Base-by-base conservation (phyloP, 345 rosid genomes). In the Sonneratia caseolaris region DNA sequence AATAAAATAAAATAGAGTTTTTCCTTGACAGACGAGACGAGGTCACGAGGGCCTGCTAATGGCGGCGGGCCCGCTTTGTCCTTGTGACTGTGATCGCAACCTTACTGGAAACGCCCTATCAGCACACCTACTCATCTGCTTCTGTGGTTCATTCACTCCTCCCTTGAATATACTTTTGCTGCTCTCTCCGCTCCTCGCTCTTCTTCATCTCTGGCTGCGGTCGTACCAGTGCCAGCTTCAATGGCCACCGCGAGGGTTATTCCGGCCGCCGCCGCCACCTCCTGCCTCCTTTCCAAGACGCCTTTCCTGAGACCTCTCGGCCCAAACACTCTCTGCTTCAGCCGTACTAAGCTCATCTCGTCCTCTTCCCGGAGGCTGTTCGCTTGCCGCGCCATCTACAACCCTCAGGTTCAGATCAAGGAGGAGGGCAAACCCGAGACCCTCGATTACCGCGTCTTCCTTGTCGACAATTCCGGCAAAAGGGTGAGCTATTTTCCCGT, bases 381-480 rank as follows among this genome's bases (percentile, higher is more conserved):
- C 74, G 75, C 91, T 9, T 89, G 97, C 76, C 71, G 48, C 3
- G 89, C 93, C 12, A 81, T 86, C 0, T 80, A 89, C 71, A 89
- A 81, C 15, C 92, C 97, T 62, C 75, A 83, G 78, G 79, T 86
- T 66, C 81, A 74, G 77, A 80, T 82, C 79, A 82, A 83, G 74
- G 89, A 88, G 77, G 94, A 88, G 74, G 96, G 97, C 37, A 87
- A 79, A 75, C 85, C 94, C 11, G 91, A 90, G 72, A 81, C 96
- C 71, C 80, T 92, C 19, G 97, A 92, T 71, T 90, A 90, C 81
- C 83, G 97, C 1, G 89, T 90, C 70, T 90, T 88, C 86, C 86
- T 90, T 77, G 83, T 78, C 62, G 88, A 87, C 75, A 73, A 76
- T 49, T 83, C 97, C 7, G 94, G 90, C 48, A 92, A 87, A 80